These are phyloP conservation scores for rapeseed (Brassica napus) DNA, from an alignment of 345 rosid genomes.

Conservation along the genomic window Da-Ae NC_063438.1:3883501-3884000, in stretches of 20 bases:
- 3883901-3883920: constrained; percentile 62
- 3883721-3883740: not conserved
- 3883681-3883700: too few species aligned
- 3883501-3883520: too few species aligned
- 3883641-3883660: too few species aligned
- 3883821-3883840: constrained; percentile 9
- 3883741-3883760: not conserved
- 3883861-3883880: not conserved
- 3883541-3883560: too few species aligned
- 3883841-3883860: not conserved
- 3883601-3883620: too few species aligned
- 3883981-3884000: constrained; percentile 49
- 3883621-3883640: too few species aligned
- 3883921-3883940: constrained; percentile 75
- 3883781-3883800: not conserved
- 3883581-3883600: too few species aligned
- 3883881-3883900: not conserved
- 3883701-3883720: too few species aligned
- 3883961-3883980: constrained; percentile 22
- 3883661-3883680: too few species aligned
- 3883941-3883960: constrained; percentile 92
- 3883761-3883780: not conserved
- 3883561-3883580: too few species aligned
- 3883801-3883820: constrained; percentile 1
- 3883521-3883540: too few species aligned